Conservation (phyloP, 495 filamentous ascomycete species). For the Penicillium psychrofluorescens region DNA sequence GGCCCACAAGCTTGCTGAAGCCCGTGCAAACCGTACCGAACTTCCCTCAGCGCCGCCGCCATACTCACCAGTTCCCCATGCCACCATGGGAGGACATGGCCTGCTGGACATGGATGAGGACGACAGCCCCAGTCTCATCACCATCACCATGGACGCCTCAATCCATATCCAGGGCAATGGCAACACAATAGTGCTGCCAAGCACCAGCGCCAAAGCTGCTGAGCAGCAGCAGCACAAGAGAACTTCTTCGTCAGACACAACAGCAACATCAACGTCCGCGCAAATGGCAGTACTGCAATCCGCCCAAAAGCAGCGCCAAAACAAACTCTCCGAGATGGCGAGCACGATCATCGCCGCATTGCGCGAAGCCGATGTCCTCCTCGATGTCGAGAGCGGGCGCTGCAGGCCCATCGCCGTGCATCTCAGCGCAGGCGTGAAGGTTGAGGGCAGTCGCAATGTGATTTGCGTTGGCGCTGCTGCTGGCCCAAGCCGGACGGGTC, state of each 20-base stretch:
- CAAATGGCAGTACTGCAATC: background rate
- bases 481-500: too few relatives aligned
- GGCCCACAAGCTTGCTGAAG: slow-evolving; percentile 15
- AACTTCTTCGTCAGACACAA: too few relatives aligned
- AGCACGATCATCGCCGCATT: slow-evolving; percentile 10
- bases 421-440: slow-evolving; percentile 18
- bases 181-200: slow-evolving; percentile 24
- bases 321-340: slow-evolving; percentile 10
- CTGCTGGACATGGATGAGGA: slow-evolving; percentile 1
- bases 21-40: slow-evolving; percentile 3
- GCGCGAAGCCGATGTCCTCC: background rate
- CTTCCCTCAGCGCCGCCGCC: slow-evolving; percentile 8
- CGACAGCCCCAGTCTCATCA: slow-evolving; percentile 7
- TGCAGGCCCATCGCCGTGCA: too few relatives aligned
- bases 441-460: slow-evolving; percentile 17
- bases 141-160: slow-evolving; percentile 29
- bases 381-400: background rate
- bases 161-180: slow-evolving; percentile 26
- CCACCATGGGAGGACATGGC: background rate
- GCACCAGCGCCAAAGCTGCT: background rate
- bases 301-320: slow-evolving; percentile 6
- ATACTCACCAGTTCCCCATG: slow-evolving; percentile 4
- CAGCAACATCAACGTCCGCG: too few relatives aligned
- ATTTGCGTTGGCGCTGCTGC: slow-evolving; percentile 6
- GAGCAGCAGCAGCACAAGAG: background rate